Base-by-base conservation (phyloP, 2,329 filamentous ascomycete species). In the Aureobasidium sp. region DNA sequence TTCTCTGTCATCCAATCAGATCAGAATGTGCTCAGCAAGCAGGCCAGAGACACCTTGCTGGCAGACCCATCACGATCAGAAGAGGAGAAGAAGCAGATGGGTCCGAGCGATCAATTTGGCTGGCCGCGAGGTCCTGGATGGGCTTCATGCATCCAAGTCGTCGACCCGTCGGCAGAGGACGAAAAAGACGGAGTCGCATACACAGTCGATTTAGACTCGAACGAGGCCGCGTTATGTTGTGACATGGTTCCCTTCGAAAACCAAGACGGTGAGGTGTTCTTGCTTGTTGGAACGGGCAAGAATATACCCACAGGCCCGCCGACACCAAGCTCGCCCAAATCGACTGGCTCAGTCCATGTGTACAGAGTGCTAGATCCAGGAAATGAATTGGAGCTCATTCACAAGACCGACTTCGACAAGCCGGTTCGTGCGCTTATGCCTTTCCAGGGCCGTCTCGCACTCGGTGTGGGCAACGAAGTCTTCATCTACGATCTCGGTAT, bases 1-100 rank as follows among this genome's bases (percentile, higher is more conserved):
- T 98, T 96, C 68, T 98, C 97, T 66, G 90, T 91, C 6, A 89
- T 95, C 48, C 88, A 96, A 71, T 81, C 90, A 10, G 94, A 98
- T 59, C 94, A 93, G 67, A 94, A 96, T 64, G 88, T 90, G 0
- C 76, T 98, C 2, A 85, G 90, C 1, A 84, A 86, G 5, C 81
- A 86, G n/a, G 84, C 90, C 6, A 81, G 84, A 53, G 76, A 80
- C n/a, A 80, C 85, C 58, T 76, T 96, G 1, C 75, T 94, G 10
- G 79, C 84, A 27, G 86, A 93, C 59, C 83, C 85, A 0, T 76
- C 75, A 6, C 76, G 81, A 3, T 53, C 56, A 10, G 56, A 57
- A 45, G 53, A 80, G 83, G 6, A 90, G 89, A 64, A 87, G 86
- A 5, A 85, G 90, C 58, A 76, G 79, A n/a, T 74, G 77, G 4